Percentiles rank a stretch among this genome's conserved stretches.
phyloP scores from a whole-genome alignment of 2,329 filamentous ascomycete species.

The Pseudocercospora pini-densiflorae region DNA sequence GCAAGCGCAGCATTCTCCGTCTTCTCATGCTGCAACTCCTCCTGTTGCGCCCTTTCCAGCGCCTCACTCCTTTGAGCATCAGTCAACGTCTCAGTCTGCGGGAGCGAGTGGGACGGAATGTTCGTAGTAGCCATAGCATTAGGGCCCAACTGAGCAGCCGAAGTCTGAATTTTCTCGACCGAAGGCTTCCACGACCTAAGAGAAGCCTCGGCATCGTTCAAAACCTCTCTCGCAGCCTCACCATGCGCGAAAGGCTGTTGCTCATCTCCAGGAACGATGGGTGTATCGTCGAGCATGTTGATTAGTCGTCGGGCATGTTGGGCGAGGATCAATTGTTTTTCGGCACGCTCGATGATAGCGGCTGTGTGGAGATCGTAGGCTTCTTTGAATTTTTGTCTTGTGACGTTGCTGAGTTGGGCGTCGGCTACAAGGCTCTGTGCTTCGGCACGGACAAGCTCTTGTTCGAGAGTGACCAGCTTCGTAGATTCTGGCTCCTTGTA shows the following conservation, averaged over 20 bases:
- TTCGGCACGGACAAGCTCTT: constrained; percentile 94
- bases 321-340: constrained; percentile 95
- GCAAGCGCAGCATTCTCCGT: constrained; percentile 27
- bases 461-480: constrained; percentile 82
- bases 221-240: constrained; percentile 75
- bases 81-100: constrained; percentile 13
- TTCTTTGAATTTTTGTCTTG: constrained; percentile 94
- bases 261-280: constrained; percentile 83
- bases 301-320: constrained; percentile 86
- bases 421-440: constrained; percentile 96
- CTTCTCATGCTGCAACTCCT: constrained; percentile 23
- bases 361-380: constrained; percentile 87
- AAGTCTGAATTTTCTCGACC: constrained; percentile 58
- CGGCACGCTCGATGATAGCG: constrained; percentile 90
- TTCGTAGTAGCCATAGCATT: constrained; percentile 45
- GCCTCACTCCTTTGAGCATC: constrained; percentile 31
- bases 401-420: constrained; percentile 94
- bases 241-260: constrained; percentile 69
- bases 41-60: constrained; percentile 30
- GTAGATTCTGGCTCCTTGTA: constrained; percentile 87
- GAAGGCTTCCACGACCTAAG: constrained; percentile 73
- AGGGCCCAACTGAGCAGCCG: constrained; percentile 54
- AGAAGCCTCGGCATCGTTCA: constrained; percentile 91
- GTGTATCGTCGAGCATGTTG: constrained; percentile 84
- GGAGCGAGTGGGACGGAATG: constrained; percentile 1